Evolutionary conservation across 306 rosid genomes (phyloP), one percentile per base, ranked within the genome.

Genomic region (Adenanthera pavonina): DNA sequence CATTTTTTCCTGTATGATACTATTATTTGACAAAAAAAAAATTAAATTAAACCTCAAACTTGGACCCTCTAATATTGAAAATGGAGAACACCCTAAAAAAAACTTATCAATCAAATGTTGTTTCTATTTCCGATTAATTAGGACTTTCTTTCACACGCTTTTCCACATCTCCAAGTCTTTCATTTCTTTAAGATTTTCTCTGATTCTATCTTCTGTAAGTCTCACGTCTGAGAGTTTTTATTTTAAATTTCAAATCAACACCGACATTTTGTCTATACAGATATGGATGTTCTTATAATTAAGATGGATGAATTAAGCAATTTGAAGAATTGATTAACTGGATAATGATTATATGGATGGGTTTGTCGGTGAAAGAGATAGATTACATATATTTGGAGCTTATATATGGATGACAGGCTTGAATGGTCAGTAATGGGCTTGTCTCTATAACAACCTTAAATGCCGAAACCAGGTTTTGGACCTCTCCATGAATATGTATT

Each of bases 211-310:
- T 13, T 2, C 6, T 33, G 15, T 30, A 60, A 62, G 4, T 34
- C 4, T 33, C 1, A 20, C 33, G 3, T 6, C 20, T n/a, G 20
- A 35, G 12, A 14, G 2, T 35, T 64, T 35, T 64, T 7, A 33
- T 62, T 62, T 40, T 62, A 16, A 62, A 62, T 62, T 35, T 62
- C 46, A 64, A 35, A 64, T 64, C 70, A 64, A 64, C 4, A 2
- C 70, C 46, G 46, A 64, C 70, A 64, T 41, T 15, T 38, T 11
- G 54, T 41, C 52, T n/a, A 19, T 20, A 46, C 1, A 46, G 46
- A 41, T 41, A 41, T 41, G 54, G 36, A 20, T 56, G 3, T 30
- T 41, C 43, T 11, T 11, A 7, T 36, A 19, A 25, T 25, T 25
- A 25, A 38, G 17, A 20, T 12, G 38, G 0, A 12, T 49, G 16